Evolutionary conservation across 148 eudicot genomes (phyloP).

Genomic region (Rhododendron molle): DNA sequence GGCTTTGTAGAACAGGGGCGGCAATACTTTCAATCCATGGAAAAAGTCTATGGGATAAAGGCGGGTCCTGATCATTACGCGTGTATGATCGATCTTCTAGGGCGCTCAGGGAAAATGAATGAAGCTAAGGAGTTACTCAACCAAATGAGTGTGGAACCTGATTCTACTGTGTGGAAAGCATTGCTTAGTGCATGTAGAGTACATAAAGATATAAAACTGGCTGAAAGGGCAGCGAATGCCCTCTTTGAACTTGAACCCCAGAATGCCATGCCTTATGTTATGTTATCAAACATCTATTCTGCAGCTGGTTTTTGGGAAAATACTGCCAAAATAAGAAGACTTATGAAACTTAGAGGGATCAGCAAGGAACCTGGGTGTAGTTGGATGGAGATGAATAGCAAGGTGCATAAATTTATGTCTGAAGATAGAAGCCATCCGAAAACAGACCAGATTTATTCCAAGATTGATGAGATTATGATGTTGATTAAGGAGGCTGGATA

Average conservation of each 20-base stretch:
- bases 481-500: constrained; percentile 56
- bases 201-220: constrained; percentile 49
- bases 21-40: constrained; percentile 66
- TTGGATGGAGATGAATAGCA: constrained; percentile 61
- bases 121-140: constrained; percentile 48
- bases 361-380: constrained; percentile 64
- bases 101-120: constrained; percentile 49
- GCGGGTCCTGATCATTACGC: constrained; percentile 65
- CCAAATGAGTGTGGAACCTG: constrained; percentile 51
- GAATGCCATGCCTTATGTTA: constrained; percentile 51
- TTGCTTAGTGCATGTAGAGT: constrained; percentile 58
- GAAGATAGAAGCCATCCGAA: constrained; percentile 50
- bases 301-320: constrained; percentile 56
- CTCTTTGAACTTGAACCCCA: constrained; percentile 59
- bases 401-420: constrained; percentile 58
- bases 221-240: constrained; percentile 53
- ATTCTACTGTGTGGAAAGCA: constrained; percentile 68
- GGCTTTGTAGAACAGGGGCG: constrained; percentile 55
- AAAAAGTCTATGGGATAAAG: constrained; percentile 37
- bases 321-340: constrained; percentile 45
- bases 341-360: constrained; percentile 57
- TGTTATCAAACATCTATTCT: constrained; percentile 61
- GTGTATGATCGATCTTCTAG: constrained; percentile 70
- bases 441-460: constrained; percentile 34
- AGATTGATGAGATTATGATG: constrained; percentile 51